Evolutionary conservation across 331 rosid genomes (phyloP).

Genomic region (Dryas integrifolia): DNA sequence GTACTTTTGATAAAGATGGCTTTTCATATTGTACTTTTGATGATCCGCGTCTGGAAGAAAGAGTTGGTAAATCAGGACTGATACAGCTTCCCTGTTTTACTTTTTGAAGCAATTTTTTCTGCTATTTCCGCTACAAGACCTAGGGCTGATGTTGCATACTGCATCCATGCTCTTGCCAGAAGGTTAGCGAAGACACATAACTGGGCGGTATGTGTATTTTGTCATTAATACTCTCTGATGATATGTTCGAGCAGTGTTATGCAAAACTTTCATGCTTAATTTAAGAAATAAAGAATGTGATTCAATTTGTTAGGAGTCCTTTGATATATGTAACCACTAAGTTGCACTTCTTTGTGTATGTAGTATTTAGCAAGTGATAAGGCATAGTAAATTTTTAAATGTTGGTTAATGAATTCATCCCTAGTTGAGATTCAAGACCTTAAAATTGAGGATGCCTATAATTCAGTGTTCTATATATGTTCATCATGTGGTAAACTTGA

Average conservation of each 20-base stretch:
- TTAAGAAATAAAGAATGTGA: no score
- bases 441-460: background rate
- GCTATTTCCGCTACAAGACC: constrained; percentile 97
- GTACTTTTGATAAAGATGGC: constrained; percentile 30
- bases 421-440: background rate
- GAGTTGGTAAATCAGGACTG: constrained; percentile 18
- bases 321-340: background rate
- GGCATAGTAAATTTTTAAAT: background rate
- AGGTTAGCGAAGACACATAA: constrained; percentile 91
- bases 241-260: no score
- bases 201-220: constrained; percentile 83
- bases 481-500: no score
- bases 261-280: no score
- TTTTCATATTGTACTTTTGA: background rate
- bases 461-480: background rate
- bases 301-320: no score
- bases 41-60: constrained; percentile 3
- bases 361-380: background rate
- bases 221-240: background rate
- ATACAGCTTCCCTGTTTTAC: constrained; percentile 26
- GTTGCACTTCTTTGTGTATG: background rate
- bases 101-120: constrained; percentile 77
- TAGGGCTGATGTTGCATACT: constrained; percentile 97
- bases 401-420: no score
- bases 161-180: constrained; percentile 94